Base-by-base conservation (phyloP, 805 yeast genomes). In the Candida silvatica region DNA sequence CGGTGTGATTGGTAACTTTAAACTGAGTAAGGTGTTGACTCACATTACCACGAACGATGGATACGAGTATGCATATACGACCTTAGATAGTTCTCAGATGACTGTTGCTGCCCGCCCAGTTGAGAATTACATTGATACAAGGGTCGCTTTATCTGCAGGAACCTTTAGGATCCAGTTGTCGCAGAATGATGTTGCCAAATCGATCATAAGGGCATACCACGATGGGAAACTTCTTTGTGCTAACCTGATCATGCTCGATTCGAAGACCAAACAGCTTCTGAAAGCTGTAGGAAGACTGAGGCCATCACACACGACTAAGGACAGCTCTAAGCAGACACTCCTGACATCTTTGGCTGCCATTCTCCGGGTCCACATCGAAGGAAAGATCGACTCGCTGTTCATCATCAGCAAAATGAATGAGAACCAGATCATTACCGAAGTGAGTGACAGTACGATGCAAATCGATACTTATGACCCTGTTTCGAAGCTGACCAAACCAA, bases 401-500 rank as follows among this genome's bases (percentile, higher is more conserved):
- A n/a, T 44, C 12, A 27, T 32, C 16, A 22, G 31, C 6, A 28
- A 20, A n/a, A 29, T 29, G 5, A 31, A 24, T 25, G 22, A 26
- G 11, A 42, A 43, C 28, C 45, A 36, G 8, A 11, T 47, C 22
- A 41, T 40, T 32, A 30, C 46, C 14, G 51, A n/a, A n/a, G n/a
- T n/a, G n/a, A n/a, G n/a, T n/a, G n/a, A n/a, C n/a, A n/a, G n/a
- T n/a, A n/a, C n/a, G n/a, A n/a, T n/a, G n/a, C n/a, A n/a, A n/a
- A n/a, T 46, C 4, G 27, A 42, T 14, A 35, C 49, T 2, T 45
- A 35, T 36, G 57, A 49, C 25, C 25, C 37, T 8, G 17, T 17
- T 6, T 24, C 40, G 14, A 28, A 31, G 4, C 26, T 30, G 3
- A 29, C 25, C 16, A 61, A 58, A 1, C 47, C 60, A 2, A 48